These are phyloP conservation scores for Iberis pinnata DNA, from an alignment of 345 rosid species.

Conservation along the genomic window DNA sequence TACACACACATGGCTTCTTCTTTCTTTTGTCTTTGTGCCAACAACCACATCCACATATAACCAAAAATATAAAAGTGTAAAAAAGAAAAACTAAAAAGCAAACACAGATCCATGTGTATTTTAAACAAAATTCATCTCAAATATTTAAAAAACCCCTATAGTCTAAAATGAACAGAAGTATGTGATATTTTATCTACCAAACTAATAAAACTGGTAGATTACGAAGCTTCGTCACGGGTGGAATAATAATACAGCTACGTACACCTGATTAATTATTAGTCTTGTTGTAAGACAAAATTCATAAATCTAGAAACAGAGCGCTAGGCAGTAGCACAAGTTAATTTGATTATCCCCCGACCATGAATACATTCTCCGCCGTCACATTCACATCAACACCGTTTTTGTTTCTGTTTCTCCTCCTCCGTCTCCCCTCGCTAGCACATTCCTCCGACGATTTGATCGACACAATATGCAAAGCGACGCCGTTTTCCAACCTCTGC, in stretches of 20 bases:
- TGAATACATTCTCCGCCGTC: constrained; percentile 20
- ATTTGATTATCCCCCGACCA: constrained; percentile 12
- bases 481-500: constrained; percentile 66
- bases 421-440: constrained; percentile 8
- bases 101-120: neutral
- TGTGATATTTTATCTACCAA: constrained; percentile 1
- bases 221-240: constrained; percentile 31
- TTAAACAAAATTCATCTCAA: neutral
- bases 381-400: constrained; percentile 15
- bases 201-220: constrained; percentile 13
- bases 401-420: constrained; percentile 18
- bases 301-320: constrained; percentile 1
- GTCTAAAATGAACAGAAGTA: neutral
- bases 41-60: constrained; percentile 28
- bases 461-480: constrained; percentile 54
- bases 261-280: no score
- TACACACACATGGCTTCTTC: constrained; percentile 6
- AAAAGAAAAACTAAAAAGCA: constrained; percentile 13
- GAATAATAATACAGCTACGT: neutral
- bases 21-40: constrained; percentile 6
- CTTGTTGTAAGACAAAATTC: no score
- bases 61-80: constrained; percentile 21
- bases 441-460: constrained; percentile 35
- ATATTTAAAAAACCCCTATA: no score
- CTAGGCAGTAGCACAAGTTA: neutral